A percentile compares a stretch with the other conserved stretches of the same genome.
Evolutionary conservation across 768 basidiomycete genomes (phyloP).

Genomic region (Rhodotorula paludigena): DNA sequence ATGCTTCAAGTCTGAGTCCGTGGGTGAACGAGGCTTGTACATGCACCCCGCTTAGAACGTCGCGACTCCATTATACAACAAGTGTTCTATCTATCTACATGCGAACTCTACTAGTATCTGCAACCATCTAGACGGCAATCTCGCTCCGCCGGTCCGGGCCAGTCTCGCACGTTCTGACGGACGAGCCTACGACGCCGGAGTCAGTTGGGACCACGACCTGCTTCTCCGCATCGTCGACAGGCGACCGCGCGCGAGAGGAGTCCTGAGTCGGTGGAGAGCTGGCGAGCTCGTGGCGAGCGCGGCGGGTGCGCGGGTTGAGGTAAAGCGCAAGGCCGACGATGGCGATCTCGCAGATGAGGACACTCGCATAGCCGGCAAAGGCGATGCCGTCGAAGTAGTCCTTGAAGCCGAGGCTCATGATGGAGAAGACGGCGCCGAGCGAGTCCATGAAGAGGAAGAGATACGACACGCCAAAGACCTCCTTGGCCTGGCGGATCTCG

Average conservation of each 20-base stretch:
- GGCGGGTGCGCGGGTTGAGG: constrained; percentile 11
- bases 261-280: not conserved
- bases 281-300: not conserved
- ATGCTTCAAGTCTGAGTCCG: no score
- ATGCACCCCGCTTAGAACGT: no score
- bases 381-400: constrained; percentile 15
- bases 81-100: no score
- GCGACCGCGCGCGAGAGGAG: not conserved
- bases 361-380: constrained; percentile 23
- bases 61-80: no score
- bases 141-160: no score
- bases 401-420: constrained; percentile 31
- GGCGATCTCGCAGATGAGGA: constrained; percentile 18
- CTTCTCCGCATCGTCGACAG: not conserved
- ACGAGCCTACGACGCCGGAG: no score
- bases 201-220: no score
- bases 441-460: constrained; percentile 30
- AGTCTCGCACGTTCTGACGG: no score
- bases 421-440: constrained; percentile 34
- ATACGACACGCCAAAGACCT: constrained; percentile 29
- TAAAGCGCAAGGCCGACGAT: constrained; percentile 16
- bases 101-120: no score
- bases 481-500: constrained; percentile 22
- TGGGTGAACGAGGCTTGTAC: no score
- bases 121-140: no score